Conservation (phyloP, 2,329 filamentous ascomycete species). For the Sclerotinia trifoliorum region DNA sequence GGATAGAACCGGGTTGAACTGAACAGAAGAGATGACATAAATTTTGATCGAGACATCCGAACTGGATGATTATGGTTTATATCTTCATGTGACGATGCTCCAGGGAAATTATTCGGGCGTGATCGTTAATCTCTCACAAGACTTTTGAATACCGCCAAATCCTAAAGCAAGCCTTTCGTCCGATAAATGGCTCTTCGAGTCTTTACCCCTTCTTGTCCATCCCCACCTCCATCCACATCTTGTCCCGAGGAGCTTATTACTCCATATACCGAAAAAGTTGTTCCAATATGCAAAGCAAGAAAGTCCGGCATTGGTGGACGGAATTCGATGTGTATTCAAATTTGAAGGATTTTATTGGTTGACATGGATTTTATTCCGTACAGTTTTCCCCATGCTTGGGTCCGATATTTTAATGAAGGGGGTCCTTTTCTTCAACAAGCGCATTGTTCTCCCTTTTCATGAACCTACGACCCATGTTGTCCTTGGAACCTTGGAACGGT, state of each 20-base stretch:
- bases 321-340: background rate
- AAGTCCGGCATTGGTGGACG: too few relatives aligned
- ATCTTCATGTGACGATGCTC: slow-evolving; percentile 2
- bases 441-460: background rate
- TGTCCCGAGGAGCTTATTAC: background rate
- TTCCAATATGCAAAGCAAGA: too few relatives aligned
- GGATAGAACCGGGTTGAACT: background rate
- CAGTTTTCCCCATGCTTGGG: background rate
- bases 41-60: background rate
- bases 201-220: background rate
- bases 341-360: background rate
- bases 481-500: background rate
- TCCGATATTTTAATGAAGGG: background rate
- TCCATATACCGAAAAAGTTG: background rate
- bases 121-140: background rate
- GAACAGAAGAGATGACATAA: background rate
- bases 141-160: background rate
- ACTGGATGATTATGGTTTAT: background rate
- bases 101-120: background rate
- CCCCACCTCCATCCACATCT: background rate
- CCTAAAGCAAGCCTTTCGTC: background rate
- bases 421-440: background rate
- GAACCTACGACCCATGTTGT: background rate
- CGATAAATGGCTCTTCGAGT: background rate
- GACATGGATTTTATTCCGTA: background rate